Conservation (phyloP, 1,284 basidiomycete genomes). For the Takashimella tepidaria region DNA sequence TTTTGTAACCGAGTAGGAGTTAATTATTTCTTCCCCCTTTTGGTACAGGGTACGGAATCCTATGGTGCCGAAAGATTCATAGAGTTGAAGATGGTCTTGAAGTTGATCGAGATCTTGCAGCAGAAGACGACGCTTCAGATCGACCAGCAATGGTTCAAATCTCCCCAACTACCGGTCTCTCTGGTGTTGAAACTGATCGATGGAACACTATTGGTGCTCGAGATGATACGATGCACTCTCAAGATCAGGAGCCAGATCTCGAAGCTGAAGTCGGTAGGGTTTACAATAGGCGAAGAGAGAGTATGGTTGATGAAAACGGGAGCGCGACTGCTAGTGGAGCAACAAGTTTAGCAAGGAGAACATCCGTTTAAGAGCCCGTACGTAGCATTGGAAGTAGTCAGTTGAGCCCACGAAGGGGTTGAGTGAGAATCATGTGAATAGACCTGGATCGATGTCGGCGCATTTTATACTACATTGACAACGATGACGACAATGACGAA, state of each 20-base stretch:
- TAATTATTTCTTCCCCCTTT: no score
- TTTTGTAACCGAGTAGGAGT: no score
- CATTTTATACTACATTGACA: no score
- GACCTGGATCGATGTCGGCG: no score
- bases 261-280: background rate
- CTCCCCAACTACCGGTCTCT: background rate
- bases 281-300: background rate
- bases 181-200: background rate
- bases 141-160: conserved; percentile 24
- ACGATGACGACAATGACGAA: no score
- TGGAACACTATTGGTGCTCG: background rate
- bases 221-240: background rate
- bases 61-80: conserved; percentile 39
- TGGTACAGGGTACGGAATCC: conserved; percentile 39
- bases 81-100: conserved; percentile 42
- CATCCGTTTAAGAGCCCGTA: background rate
- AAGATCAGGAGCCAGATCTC: background rate
- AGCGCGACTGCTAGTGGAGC: background rate
- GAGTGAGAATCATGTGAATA: no score
- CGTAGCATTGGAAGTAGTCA: no score
- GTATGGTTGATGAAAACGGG: background rate
- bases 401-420: background rate
- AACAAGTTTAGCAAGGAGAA: background rate
- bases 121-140: conserved; percentile 27
- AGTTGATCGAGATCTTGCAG: conserved; percentile 33